Evolutionary conservation across 345 rosid genomes (phyloP).

Genomic region (Firmiana major): DNA sequence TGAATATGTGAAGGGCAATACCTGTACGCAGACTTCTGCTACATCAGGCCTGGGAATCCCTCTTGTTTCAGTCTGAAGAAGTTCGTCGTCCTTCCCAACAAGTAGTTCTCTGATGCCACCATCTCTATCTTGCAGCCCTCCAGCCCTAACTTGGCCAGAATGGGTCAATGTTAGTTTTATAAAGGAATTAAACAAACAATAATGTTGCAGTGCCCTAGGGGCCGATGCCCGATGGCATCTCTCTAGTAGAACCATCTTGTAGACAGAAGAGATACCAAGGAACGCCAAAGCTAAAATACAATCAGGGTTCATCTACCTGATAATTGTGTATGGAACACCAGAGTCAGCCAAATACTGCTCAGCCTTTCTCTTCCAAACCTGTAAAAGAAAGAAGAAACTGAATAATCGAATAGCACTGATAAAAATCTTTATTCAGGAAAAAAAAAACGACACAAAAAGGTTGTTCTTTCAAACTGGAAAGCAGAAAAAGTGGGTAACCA

Average conservation of each 20-base stretch:
- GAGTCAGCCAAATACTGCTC: slow-evolving; percentile 97
- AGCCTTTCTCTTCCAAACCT: slow-evolving; percentile 99
- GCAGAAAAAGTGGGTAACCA: slow-evolving; percentile 38
- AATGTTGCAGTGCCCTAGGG: neutral
- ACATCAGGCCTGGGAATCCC: slow-evolving; percentile 77
- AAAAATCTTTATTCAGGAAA: neutral
- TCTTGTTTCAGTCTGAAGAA: slow-evolving; percentile 82
- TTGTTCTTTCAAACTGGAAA: neutral
- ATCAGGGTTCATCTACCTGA: slow-evolving; percentile 47
- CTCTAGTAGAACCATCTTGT: neutral
- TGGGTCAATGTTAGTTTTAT: neutral
- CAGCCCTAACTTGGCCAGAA: slow-evolving; percentile 59
- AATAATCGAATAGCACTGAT: neutral
- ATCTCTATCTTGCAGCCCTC: slow-evolving; percentile 87
- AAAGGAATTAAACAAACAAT: neutral
- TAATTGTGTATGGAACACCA: slow-evolving; percentile 86
- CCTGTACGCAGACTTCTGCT: slow-evolving; percentile 37
- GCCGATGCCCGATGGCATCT: neutral
- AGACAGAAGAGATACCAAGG: neutral
- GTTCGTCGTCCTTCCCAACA: slow-evolving; percentile 88
- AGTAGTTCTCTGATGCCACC: slow-evolving; percentile 82
- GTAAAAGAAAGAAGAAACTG: neutral
- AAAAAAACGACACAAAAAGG: neutral
- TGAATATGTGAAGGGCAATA: neutral
- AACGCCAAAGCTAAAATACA: neutral